Base-by-base conservation (phyloP, 2,329 filamentous ascomycete species). In the Aspergillus nomiae region DNA sequence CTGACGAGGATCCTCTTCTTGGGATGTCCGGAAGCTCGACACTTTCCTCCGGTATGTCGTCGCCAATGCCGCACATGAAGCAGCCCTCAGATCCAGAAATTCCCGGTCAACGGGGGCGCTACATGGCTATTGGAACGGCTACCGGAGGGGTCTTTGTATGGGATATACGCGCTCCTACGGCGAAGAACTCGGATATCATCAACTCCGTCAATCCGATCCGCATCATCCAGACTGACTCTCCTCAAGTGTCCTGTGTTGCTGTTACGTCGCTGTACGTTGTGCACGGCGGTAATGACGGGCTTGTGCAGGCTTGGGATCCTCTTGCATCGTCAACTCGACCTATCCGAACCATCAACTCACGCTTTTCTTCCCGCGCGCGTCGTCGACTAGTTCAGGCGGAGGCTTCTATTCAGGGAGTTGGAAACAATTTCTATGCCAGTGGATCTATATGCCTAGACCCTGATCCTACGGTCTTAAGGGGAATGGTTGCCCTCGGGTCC, bases 241-340 rank as follows among this genome's bases (percentile, higher is more conserved):
- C 94, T 0, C 87, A 92, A 73, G 89, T 98, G 21, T 92, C 93
- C 0, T 92, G 89, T 64, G 78, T 99, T 19, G 95, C 90, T 7
- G 77, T 97, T 54, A 92, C 93, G 1, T 91, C 92, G 1, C 82
- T 99, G 19, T 96, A 96, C 73, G 80, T 99, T 19, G 91, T 98
- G 8, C 92, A 97, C 75, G 95, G 95, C 56, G 95, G 95, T 30
- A 97, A 91, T 69, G 95, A 99, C 78, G 94, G 95, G 0, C 86
- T 98, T 3, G 94, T 97, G 5, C 95, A 98, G 76, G 92, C 93
- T 7, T 99, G 95, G 95, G 95, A 99, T 80, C 92, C 91, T n/a
- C 82, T 99, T 54, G 92, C 90, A 1, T 98, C 94, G 2, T 90
- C 86, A 0, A 78, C 85, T 21, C 88, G 90, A 24, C 92, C 95